phyloP scores from a whole-genome alignment of 2,329 filamentous ascomycete genomes.

The Fusarium tricinctum region DNA sequence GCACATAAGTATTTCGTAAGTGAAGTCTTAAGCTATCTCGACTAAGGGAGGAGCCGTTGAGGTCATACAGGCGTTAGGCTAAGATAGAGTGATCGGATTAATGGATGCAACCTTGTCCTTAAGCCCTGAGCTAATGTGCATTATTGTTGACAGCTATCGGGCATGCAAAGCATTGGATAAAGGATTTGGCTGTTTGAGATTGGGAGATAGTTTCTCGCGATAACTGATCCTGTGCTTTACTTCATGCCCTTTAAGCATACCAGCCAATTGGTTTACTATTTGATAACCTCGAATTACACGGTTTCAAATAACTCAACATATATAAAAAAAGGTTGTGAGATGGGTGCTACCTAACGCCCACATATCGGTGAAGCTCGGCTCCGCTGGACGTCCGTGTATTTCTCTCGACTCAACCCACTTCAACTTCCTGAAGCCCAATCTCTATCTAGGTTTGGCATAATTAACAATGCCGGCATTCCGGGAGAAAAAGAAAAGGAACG shows the following conservation, averaged over 20 bases:
- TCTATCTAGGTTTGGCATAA: not conserved
- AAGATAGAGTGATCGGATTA: slow-evolving; percentile 13
- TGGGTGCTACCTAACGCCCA: not conserved
- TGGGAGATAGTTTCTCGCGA: too few relatives aligned
- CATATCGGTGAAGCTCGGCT: slow-evolving; percentile 28
- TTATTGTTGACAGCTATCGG: not conserved
- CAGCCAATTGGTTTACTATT: not conserved
- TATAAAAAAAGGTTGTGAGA: not conserved
- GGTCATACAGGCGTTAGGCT: slow-evolving; percentile 29
- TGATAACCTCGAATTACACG: too few relatives aligned
- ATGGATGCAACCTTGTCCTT: slow-evolving; percentile 26
- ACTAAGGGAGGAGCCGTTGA: slow-evolving; percentile 20
- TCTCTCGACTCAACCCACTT: not conserved
- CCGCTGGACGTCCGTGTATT: slow-evolving; percentile 12
- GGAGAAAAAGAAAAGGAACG: not conserved
- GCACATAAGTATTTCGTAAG: too few relatives aligned
- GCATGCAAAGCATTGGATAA: not conserved
- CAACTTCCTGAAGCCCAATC: slow-evolving; percentile 1
- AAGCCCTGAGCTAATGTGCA: not conserved
- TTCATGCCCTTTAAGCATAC: too few relatives aligned
- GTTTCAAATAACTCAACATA: not conserved
- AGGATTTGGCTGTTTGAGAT: not conserved
- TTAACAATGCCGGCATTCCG: slow-evolving; percentile 12
- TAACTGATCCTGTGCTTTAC: too few relatives aligned
- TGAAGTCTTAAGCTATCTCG: not conserved